Conservation (phyloP, 441 rosid genomes). For the Metrosideros polymorpha region DNA sequence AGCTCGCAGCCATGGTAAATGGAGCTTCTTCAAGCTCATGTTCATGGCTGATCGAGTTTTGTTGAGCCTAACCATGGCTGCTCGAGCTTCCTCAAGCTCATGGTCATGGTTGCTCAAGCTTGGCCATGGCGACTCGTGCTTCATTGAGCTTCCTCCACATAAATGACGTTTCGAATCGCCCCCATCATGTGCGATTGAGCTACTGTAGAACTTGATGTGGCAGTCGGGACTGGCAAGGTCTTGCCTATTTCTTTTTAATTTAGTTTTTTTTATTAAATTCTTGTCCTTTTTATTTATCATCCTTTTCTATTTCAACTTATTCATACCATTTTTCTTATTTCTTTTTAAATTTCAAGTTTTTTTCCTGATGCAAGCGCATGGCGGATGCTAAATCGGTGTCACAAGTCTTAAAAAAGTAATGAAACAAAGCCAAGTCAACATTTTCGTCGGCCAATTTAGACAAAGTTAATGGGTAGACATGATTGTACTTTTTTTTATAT, state of each 20-base stretch:
- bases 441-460: not conserved
- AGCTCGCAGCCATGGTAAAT: no score
- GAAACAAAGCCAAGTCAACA: not conserved
- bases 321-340: no score
- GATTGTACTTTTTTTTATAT: not conserved
- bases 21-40: not conserved
- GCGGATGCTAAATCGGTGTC: not conserved
- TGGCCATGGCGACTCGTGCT: not conserved
- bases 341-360: no score
- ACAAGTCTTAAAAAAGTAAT: rapidly evolving
- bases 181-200: rapidly evolving
- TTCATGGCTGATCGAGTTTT: not conserved
- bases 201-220: not conserved
- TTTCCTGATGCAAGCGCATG: not conserved
- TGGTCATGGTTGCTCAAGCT: not conserved
- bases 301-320: no score
- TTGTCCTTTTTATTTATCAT: no score
- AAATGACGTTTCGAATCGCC: rapidly evolving
- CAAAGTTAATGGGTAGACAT: rapidly evolving
- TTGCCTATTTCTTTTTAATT: not conserved
- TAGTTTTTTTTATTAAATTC: not conserved
- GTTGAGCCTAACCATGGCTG: rapidly evolving
- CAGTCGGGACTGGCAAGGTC: rapidly evolving
- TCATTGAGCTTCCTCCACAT: not conserved
- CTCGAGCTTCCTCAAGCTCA: not conserved